These are phyloP conservation scores for Fusarium paranaense DNA, from an alignment of 2,329 filamentous ascomycete species.

Conservation along the genomic window DNA sequence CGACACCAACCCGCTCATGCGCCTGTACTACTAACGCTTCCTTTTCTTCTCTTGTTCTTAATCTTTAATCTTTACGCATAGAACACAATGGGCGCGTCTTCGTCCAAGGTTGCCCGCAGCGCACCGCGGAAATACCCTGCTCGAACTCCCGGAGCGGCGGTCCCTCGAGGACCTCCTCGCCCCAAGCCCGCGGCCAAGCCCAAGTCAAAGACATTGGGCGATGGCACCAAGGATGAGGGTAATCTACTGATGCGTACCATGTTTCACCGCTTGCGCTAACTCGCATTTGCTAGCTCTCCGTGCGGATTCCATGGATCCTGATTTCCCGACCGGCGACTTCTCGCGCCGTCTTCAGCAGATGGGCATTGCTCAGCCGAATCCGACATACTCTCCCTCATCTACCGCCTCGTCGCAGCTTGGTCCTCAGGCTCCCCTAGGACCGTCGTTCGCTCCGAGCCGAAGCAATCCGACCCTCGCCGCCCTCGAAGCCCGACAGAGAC, in stretches of 20 bases:
- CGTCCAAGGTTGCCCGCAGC: slow-evolving; percentile 58
- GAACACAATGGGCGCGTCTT: slow-evolving; percentile 56
- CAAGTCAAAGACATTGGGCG: slow-evolving; percentile 13
- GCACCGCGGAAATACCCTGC: slow-evolving; percentile 59
- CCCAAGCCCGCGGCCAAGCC: slow-evolving; percentile 26
- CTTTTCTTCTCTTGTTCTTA: not conserved
- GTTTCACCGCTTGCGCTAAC: slow-evolving; percentile 18
- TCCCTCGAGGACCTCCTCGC: slow-evolving; percentile 32
- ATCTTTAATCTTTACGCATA: not conserved
- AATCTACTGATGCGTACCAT: not conserved
- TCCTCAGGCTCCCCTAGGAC: slow-evolving; percentile 36
- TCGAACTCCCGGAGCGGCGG: slow-evolving; percentile 47
- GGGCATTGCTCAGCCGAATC: slow-evolving; percentile 66
- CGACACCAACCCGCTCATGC: not conserved
- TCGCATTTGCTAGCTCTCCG: slow-evolving; percentile 49
- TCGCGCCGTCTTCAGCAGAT: slow-evolving; percentile 64
- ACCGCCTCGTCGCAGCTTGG: slow-evolving; percentile 48
- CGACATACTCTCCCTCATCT: slow-evolving; percentile 65
- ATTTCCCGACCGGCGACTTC: slow-evolving; percentile 58
- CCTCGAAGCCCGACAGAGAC: slow-evolving; percentile 59
- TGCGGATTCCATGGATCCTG: slow-evolving; percentile 56
- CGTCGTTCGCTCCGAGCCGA: slow-evolving; percentile 47
- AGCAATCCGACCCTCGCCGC: slow-evolving; percentile 61
- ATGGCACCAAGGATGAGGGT: slow-evolving; percentile 38
- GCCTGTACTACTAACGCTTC: slow-evolving; percentile 2